Evolutionary conservation across 495 filamentous ascomycete genomes (phyloP).

Genomic region (Penicillium lagena): DNA sequence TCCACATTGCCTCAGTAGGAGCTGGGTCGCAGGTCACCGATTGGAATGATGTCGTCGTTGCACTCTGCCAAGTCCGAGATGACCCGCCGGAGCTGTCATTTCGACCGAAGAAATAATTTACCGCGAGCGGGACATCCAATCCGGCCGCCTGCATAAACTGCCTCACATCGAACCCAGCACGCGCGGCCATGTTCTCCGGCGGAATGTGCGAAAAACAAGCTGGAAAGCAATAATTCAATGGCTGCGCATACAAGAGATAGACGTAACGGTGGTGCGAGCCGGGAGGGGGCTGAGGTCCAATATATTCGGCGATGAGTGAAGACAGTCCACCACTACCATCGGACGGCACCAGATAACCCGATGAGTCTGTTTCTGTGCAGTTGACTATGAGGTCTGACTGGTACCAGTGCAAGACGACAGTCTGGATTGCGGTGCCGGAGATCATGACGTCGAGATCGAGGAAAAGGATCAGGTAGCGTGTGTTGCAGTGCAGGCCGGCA

Average conservation of each 20-base stretch:
- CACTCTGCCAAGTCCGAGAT: constrained; percentile 1
- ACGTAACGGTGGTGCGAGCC: constrained; percentile 31
- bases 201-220: constrained; percentile 22
- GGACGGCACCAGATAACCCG: background rate
- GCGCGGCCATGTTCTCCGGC: constrained; percentile 12
- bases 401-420: constrained; percentile 34
- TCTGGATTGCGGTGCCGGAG: constrained; percentile 11
- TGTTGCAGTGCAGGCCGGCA: constrained; percentile 2
- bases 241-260: constrained; percentile 30
- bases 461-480: constrained; percentile 22
- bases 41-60: constrained; percentile 19
- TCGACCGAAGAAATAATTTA: constrained; percentile 30
- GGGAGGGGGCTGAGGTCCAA: constrained; percentile 27
- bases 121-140: constrained; percentile 21
- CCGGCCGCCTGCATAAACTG: constrained; percentile 23
- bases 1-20: background rate
- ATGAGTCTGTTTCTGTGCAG: background rate
- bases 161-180: constrained; percentile 25
- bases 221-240: constrained; percentile 19
- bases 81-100: constrained; percentile 5
- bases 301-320: constrained; percentile 17
- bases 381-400: constrained; percentile 17
- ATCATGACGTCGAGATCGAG: constrained; percentile 31
- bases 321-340: background rate
- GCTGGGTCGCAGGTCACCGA: constrained; percentile 7